These are phyloP conservation scores for Naegleria lovaniensis DNA, from an alignment of 208 protist species.

Conservation along the genomic window DNA sequence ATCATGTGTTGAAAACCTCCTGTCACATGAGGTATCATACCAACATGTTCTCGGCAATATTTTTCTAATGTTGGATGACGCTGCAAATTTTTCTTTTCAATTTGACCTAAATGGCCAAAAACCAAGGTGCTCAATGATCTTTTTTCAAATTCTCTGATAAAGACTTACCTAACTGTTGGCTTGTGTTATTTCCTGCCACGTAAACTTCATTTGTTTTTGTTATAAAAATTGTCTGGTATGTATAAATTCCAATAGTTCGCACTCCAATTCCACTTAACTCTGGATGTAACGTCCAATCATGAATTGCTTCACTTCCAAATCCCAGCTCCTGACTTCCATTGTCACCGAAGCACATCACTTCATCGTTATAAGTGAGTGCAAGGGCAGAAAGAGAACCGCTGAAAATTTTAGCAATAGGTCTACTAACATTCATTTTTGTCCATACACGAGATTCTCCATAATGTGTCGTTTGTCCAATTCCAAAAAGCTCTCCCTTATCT, in stretches of 20 bases:
- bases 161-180: background rate
- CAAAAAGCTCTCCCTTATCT: background rate
- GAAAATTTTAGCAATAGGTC: background rate
- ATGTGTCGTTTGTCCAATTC: background rate
- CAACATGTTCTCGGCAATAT: background rate
- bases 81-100: no score
- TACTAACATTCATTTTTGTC: background rate
- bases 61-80: background rate
- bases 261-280: background rate
- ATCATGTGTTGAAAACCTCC: conserved; percentile 9
- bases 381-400: background rate
- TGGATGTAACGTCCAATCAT: background rate
- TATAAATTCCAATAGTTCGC: background rate
- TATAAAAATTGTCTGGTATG: background rate
- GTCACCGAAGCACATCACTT: background rate
- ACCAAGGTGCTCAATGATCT: background rate
- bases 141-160: background rate
- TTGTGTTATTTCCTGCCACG: background rate
- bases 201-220: background rate
- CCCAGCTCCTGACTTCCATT: background rate
- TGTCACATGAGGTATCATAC: background rate
- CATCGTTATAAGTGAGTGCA: background rate
- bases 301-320: background rate
- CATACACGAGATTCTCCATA: background rate
- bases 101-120: no score